Evolutionary conservation across 768 basidiomycete species (phyloP).

Genomic region (Hebeloma cylindrosporum): DNA sequence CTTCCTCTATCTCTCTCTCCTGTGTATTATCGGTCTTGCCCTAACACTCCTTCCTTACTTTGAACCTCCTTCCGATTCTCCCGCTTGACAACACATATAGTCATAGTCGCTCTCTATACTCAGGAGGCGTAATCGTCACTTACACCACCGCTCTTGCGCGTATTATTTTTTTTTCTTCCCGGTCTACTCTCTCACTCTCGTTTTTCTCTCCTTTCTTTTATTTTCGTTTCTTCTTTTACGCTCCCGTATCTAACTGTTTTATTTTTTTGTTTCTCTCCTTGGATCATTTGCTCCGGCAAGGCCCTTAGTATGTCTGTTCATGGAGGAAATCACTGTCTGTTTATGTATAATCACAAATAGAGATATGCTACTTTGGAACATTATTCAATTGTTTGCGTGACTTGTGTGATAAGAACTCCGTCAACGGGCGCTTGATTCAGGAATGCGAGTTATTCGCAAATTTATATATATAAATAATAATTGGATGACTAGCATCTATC

Average conservation of each 20-base stretch:
- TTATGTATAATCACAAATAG: slow-evolving; percentile 44
- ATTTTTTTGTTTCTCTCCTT: slow-evolving; percentile 29
- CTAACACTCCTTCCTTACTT: slow-evolving; percentile 12
- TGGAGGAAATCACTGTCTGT: slow-evolving; percentile 34
- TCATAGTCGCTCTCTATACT: slow-evolving; percentile 22
- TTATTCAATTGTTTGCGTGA: slow-evolving; percentile 2
- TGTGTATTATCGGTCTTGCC: slow-evolving; percentile 25
- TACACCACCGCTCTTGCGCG: slow-evolving; percentile 19
- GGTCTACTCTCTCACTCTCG: slow-evolving; percentile 4
- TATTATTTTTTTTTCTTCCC: slow-evolving; percentile 7
- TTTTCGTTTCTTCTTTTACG: slow-evolving; percentile 12
- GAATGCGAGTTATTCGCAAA: too few relatives aligned
- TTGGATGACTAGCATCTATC: too few relatives aligned
- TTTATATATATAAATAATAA: too few relatives aligned
- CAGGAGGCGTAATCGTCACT: slow-evolving; percentile 22
- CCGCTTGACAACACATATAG: slow-evolving; percentile 16
- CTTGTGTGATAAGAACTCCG: too few relatives aligned
- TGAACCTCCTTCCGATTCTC: slow-evolving; percentile 16
- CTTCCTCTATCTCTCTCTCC: not conserved
- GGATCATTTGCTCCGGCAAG: slow-evolving; percentile 33
- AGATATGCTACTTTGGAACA: slow-evolving; percentile 37
- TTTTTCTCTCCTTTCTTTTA: slow-evolving; percentile 4
- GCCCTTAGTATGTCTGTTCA: slow-evolving; percentile 27
- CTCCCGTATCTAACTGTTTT: slow-evolving; percentile 36
- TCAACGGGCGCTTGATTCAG: too few relatives aligned